These are phyloP conservation scores for Wakefieldia striispora DNA, from an alignment of 768 basidiomycete species.

Conservation along the genomic window DNA sequence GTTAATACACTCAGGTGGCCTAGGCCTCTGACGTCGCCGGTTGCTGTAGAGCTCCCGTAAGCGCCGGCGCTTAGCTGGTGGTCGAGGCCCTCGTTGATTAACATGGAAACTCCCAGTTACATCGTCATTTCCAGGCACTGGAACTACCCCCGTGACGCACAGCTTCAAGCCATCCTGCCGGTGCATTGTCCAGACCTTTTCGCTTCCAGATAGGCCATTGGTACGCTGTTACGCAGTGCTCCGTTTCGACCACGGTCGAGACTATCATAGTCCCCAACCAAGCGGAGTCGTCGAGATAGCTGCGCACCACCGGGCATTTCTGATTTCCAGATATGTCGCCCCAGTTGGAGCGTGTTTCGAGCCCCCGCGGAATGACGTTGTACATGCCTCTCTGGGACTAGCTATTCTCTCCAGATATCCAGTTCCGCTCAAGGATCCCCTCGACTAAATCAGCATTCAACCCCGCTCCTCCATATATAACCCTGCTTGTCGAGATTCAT, in stretches of 20 bases:
- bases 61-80: not conserved
- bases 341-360: not conserved
- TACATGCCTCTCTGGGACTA: not conserved
- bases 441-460: not conserved
- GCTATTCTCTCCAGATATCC: not conserved
- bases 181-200: constrained; percentile 11
- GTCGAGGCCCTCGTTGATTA: constrained; percentile 6
- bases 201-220: not conserved
- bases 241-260: too few relatives aligned
- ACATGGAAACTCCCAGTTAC: not conserved
- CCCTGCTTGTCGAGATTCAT: not conserved
- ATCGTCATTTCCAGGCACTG: not conserved
- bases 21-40: not conserved
- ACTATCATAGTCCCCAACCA: too few relatives aligned
- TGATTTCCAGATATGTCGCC: too few relatives aligned
- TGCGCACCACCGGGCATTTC: too few relatives aligned
- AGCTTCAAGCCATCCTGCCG: constrained; percentile 2
- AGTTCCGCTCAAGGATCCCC: not conserved
- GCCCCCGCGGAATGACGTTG: not conserved
- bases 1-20: constrained; percentile 4
- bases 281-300: too few relatives aligned
- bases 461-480: constrained; percentile 9
- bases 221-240: too few relatives aligned
- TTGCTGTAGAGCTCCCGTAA: constrained; percentile 4
- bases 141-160: not conserved